Base-by-base conservation (phyloP, 2,329 filamentous ascomycete species). In the Penicillium sp. region DNA sequence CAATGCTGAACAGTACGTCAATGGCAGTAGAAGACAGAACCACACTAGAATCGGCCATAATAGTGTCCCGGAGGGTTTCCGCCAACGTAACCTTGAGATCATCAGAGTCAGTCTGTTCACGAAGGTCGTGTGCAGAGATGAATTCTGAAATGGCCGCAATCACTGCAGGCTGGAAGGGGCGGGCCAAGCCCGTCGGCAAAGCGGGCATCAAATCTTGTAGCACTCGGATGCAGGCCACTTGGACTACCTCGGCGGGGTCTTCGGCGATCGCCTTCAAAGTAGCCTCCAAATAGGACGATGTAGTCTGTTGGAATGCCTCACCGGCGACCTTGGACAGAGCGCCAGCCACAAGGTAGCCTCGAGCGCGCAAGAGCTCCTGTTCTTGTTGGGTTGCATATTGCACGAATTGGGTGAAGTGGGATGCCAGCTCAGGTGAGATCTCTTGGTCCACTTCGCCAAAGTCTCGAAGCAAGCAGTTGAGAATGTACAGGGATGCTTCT, bases 31-130 rank as follows among this genome's bases (percentile, higher is more conserved):
- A 84, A 0, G 87, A 85, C 23, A 96, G 82, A 23, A 90, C 88
- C 53, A 94, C 86, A 17, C 82, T 82, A 3, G 89, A 85, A 66
- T 97, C 88, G 54, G 96, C 83, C 66, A 88, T 82, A 67, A 97
- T 94, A 29, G 90, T 88, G 66, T 92, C 87, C 51, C 91, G 86
- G 4, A 97, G 81, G 0, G 93, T 89, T 75, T 97, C 92, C 6
- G 93, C 89, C 33, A 99, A 81, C 0, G 93, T 93, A 15, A 96
- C 90, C 64, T 97, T 86, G 54, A 97, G 84, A 73, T 99, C 94
- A 66, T 97, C 93, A 12, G 90, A 90, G 61, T 97, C 93, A 54
- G 89, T 87, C 48, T 96, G 83, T 19, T 97, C 93, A 52, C 84
- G 85, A 49, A 94, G 81, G 68, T 97, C 92, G 71, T 93, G 92